Base-by-base conservation (phyloP, 192 early-diverging fungal species). In the Coemansia sp. region DNA sequence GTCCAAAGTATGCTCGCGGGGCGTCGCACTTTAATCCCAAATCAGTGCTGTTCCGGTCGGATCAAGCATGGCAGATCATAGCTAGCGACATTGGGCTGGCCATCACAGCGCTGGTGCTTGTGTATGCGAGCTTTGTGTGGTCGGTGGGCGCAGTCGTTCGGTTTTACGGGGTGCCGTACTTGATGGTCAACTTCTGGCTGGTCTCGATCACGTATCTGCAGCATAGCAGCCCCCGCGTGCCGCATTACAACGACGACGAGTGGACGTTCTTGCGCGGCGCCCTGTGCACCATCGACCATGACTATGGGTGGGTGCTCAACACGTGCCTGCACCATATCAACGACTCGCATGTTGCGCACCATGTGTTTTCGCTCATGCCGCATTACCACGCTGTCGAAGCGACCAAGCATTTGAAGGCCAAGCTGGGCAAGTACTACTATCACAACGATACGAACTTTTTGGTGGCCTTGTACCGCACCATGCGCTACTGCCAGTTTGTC, bases 351-450 rank as follows among this genome's bases (percentile, higher is more conserved):
- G 94, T 98, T 19, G 94, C 90, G 7, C 96, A 98, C 74, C 96
- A 98, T 70, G 75, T 95, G 63, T 98, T 97, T 84, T 92, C 91
- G 9, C 92, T 87, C n/a, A 98, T 98, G 94, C 96, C 96, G 10
- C 93, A 94, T 83, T 98, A 98, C 84, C 84, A 98, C 69, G 96
- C 89, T 1, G 67, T 83, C 59, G 92, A 94, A 75, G 96, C 96
- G 3, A 98, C 96, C 21, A 62, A 63, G 37, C 86, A 89, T 54
- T 72, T 97, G 47, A 89, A 91, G 79, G 86, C 89, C 84, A 82
- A 88, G 53, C 79, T 96, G 38, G 94, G 93, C 25, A 76, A 87
- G 56, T 87, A 92, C 74, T 98, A 98, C 70, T 53, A 86, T 22
- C 85, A 72, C 35, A 93, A 96, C 73, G 67, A 84, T 29, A 92